A percentile compares a stretch with the other conserved stretches of the same genome.
Conservation (phyloP, 1,139 yeast genomes). For the Candida freyschussii region DNA sequence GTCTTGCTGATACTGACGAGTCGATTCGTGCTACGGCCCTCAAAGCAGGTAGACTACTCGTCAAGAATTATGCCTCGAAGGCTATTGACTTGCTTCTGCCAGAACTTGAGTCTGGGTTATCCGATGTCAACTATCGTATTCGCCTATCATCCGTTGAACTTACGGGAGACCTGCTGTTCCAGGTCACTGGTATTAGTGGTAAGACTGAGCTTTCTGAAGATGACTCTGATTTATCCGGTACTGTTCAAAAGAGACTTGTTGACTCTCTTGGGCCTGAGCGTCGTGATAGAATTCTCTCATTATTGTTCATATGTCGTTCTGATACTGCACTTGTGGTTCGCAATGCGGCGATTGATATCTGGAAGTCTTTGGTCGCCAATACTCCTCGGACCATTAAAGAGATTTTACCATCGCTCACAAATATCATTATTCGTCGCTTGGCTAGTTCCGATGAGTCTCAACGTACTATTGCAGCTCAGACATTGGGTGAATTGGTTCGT, state of each 20-base stretch:
- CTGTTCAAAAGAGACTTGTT: conserved; percentile 61
- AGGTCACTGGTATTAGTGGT: conserved; percentile 81
- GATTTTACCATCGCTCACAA: conserved; percentile 78
- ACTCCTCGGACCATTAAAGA: conserved; percentile 97
- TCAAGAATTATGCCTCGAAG: conserved; percentile 84
- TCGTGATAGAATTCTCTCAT: conserved; percentile 79
- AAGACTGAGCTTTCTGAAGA: conserved; percentile 62
- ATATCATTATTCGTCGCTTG: conserved; percentile 72
- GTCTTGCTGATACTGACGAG: conserved; percentile 87
- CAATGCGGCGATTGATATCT: conserved; percentile 87
- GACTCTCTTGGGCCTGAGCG: conserved; percentile 84
- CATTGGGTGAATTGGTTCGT: conserved; percentile 92
- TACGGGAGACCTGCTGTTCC: conserved; percentile 94
- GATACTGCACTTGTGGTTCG: conserved; percentile 88
- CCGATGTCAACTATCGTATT: conserved; percentile 80
- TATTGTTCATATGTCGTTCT: conserved; percentile 87
- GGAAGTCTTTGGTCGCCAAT: conserved; percentile 95
- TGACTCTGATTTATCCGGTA: conserved; percentile 50
- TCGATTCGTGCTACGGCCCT: conserved; percentile 84
- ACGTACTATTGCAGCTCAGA: conserved; percentile 86
- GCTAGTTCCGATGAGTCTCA: conserved; percentile 77
- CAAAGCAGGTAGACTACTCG: conserved; percentile 90
- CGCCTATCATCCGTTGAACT: conserved; percentile 92
- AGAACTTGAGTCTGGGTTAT: conserved; percentile 85
- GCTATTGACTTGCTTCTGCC: conserved; percentile 94